Evolutionary conservation across 768 basidiomycete species (phyloP).

Genomic region (Russula sp.): DNA sequence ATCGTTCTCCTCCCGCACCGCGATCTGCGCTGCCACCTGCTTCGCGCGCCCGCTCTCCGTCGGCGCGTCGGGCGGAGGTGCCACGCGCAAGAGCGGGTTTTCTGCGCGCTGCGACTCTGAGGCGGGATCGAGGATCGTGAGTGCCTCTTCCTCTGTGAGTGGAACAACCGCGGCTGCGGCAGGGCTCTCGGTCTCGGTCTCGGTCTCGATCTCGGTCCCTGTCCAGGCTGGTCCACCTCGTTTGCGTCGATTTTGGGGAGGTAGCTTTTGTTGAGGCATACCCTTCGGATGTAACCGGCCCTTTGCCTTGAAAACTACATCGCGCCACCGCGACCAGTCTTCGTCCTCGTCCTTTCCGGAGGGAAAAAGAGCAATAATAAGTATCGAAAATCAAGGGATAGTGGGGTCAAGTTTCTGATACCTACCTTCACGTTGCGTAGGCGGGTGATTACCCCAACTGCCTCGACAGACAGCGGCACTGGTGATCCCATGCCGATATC

Average conservation of each 20-base stretch:
- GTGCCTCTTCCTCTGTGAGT: slow-evolving; percentile 50
- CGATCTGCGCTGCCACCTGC: slow-evolving; percentile 35
- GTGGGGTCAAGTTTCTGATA: not conserved
- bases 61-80: slow-evolving; percentile 35
- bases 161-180: slow-evolving; percentile 35
- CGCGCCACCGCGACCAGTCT: slow-evolving; percentile 86
- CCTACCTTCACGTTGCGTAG: slow-evolving; percentile 80
- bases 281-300: slow-evolving; percentile 47
- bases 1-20: slow-evolving; percentile 34
- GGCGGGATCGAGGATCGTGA: slow-evolving; percentile 35
- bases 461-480: slow-evolving; percentile 71
- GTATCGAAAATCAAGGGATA: slow-evolving; percentile 6
- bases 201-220: not conserved
- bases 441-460: slow-evolving; percentile 72
- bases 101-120: slow-evolving; percentile 8
- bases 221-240: slow-evolving; percentile 49
- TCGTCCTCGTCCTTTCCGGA: slow-evolving; percentile 70
- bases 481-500: slow-evolving; percentile 89
- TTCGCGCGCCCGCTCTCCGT: slow-evolving; percentile 34
- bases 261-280: slow-evolving; percentile 47
- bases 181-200: not conserved
- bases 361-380: not conserved
- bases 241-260: slow-evolving; percentile 58
- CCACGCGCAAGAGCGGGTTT: slow-evolving; percentile 20
- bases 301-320: slow-evolving; percentile 78